Base-by-base conservation (phyloP, 176 grass and related monocot species). In the Oryza meyeriana region DNA sequence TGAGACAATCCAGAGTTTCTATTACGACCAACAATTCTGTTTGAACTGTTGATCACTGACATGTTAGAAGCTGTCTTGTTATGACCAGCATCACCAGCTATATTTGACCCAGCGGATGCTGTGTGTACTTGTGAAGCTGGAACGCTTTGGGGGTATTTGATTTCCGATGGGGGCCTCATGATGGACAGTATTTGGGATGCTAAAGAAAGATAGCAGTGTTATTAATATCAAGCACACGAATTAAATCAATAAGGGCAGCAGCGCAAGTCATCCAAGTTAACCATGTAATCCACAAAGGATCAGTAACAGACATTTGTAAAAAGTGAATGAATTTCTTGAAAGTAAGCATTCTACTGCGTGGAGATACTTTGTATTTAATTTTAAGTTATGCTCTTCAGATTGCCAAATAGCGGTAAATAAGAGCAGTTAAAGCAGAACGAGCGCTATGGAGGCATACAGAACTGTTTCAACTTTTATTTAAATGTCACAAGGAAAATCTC, bases 171-270 rank as follows among this genome's bases (percentile, higher is more conserved):
- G 69, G 78, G 88, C 87, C 85, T 82, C 69, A 93, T 84, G 85
- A 84, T 85, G 30, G 72, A 89, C 35, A 93, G 38, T 74, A 93
- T 93, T 65, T 87, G 81, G 55, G 62, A 85, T 29, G 81, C 91
- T 93, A 77, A 22, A 90, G n/a, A 88, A n/a, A 83, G 22, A 85
- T 35, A 26, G 1, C 22, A 35, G 48, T 14, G 27, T 76, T 39
- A 52, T 50, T 69, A 86, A 55, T 71, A 66, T 26, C 40, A 62
- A 57, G 13, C 8, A 81, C 31, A 55, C 66, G 28, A 73, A 59
- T 75, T 45, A 71, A 41, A 79, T 29, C 26, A 34, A 73, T 50
- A 69, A 70, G 20, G 40, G 12, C 41, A 79, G n/a, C 16, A 84
- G 61, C 0, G 20, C 22, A 79, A 66, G 8, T 72, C 61, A 79